Percentiles rank a stretch among this genome's conserved stretches.
These are phyloP conservation scores for Salinomyces thailandicus DNA, from an alignment of 2,329 filamentous ascomycete species.

Conservation along the genomic window DNA sequence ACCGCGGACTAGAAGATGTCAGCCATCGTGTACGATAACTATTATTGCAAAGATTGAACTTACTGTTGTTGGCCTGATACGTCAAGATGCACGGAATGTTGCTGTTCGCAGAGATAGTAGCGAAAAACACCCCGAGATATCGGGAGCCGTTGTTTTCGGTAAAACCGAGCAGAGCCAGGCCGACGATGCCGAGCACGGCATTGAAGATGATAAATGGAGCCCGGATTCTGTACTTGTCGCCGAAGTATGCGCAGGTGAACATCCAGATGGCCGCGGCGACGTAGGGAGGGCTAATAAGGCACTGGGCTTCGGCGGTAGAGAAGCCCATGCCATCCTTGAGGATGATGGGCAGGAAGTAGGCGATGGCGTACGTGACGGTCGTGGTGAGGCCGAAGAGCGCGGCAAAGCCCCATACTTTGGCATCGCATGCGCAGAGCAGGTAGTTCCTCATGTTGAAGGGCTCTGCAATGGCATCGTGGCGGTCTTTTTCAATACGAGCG, in stretches of 20 bases:
- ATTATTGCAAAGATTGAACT: too few species aligned
- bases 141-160: constrained; percentile 17
- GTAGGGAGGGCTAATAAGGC: constrained; percentile 26
- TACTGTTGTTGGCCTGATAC: constrained; percentile 72
- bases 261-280: constrained; percentile 27
- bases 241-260: constrained; percentile 16
- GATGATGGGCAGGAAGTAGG: constrained; percentile 30
- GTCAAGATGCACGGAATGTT: constrained; percentile 62
- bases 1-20: constrained; percentile 52
- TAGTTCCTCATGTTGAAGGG: constrained; percentile 34
- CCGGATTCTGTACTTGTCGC: constrained; percentile 26
- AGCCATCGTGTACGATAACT: too few species aligned
- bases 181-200: constrained; percentile 23
- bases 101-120: constrained; percentile 29
- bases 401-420: constrained; percentile 47
- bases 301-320: constrained; percentile 20
- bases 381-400: constrained; percentile 52
- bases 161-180: constrained; percentile 26
- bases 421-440: constrained; percentile 31
- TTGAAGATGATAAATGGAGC: constrained; percentile 28
- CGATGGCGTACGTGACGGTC: constrained; percentile 24
- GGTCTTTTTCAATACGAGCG: constrained; percentile 42
- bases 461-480: constrained; percentile 41
- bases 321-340: constrained; percentile 28
- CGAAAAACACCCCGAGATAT: constrained; percentile 29